Conservation (phyloP, 2,329 filamentous ascomycete genomes). For the Fusarium graminum region DNA sequence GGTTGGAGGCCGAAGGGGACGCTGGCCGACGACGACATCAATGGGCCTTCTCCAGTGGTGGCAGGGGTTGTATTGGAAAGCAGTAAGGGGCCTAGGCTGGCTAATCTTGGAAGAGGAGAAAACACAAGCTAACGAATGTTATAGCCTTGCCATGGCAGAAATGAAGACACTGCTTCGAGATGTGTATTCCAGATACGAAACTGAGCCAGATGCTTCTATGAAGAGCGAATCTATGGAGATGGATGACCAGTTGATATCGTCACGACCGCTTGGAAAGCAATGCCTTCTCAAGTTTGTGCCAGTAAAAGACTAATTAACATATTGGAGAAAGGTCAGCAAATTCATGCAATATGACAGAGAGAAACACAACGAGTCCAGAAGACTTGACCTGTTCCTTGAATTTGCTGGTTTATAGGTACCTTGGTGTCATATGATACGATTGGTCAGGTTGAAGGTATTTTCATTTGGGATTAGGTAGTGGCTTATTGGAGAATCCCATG, state of each 20-base stretch:
- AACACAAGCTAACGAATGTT: conserved; percentile 1
- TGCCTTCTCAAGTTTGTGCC: conserved; percentile 68
- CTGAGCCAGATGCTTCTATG: conserved; percentile 67
- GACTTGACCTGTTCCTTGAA: not conserved
- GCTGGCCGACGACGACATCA: conserved; percentile 74
- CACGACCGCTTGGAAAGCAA: conserved; percentile 69
- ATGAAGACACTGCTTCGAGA: conserved; percentile 76
- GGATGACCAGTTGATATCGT: conserved; percentile 76
- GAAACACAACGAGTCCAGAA: not conserved
- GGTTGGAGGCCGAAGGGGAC: conserved; percentile 81
- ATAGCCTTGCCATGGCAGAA: conserved; percentile 70
- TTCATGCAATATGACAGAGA: not conserved
- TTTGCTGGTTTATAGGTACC: not conserved
- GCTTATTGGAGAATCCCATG: not conserved
- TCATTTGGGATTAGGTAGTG: not conserved
- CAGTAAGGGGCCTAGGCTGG: conserved; percentile 64
- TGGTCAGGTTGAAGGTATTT: not conserved
- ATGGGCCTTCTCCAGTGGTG: conserved; percentile 76
- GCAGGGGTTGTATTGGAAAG: conserved; percentile 74
- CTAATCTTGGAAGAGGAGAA: not conserved
- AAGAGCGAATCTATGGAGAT: conserved; percentile 70
- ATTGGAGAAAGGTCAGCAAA: not conserved
- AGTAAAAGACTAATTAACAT: conserved; percentile 28
- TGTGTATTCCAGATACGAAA: conserved; percentile 71
- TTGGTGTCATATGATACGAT: not conserved